Base-by-base conservation (phyloP, 2,329 filamentous ascomycete species). In the Pseudocercospora macadamiae region DNA sequence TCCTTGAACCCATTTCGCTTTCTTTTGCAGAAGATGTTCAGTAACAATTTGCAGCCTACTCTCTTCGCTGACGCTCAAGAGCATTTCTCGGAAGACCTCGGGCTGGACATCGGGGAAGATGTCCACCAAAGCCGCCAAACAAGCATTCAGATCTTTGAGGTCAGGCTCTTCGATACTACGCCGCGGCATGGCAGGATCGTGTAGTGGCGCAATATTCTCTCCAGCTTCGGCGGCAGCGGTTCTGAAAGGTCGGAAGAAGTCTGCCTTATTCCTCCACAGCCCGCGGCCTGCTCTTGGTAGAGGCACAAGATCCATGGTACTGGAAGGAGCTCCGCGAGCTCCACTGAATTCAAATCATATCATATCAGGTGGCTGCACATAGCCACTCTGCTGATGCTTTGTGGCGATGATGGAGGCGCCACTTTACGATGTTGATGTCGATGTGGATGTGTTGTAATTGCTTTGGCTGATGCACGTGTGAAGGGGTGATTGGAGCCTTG, bases 21-120 rank as follows among this genome's bases (percentile, higher is more conserved):
- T 84, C 68, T 88, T 86, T 76, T 90, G 91, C 59, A 95, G 79
- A 59, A 95, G 78, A 51, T 86, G 83, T 70, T 95, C 90, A 10
- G 90, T 90, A 25, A 93, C 87, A 49, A 95, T 82, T 42, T 90
- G 87, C 21, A 93, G 76, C 64, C 89, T 81, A 62, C 89, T 93
- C 73, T 93, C 89, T 67, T 87, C 86, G 68, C 88, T 88, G 70
- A 93, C 89, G 68, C 81, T 89, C 36, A 82, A 77, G 49, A 95
- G 84, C 83, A 95, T 89, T 77, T 93, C 90, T 44, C 90, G 85
- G 70, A 95, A 91, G 16, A 93, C 90, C 66, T 93, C 89, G 60
- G 90, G 81, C 73, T 91, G 88, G n/a, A 93, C 80, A 73, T 93
- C 86, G 25, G 90, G 90, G 65, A 95, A 95, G 7, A 93, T 82